Base-by-base conservation (phyloP, 1,139 yeast genomes). In the Yarrowia galli region DNA sequence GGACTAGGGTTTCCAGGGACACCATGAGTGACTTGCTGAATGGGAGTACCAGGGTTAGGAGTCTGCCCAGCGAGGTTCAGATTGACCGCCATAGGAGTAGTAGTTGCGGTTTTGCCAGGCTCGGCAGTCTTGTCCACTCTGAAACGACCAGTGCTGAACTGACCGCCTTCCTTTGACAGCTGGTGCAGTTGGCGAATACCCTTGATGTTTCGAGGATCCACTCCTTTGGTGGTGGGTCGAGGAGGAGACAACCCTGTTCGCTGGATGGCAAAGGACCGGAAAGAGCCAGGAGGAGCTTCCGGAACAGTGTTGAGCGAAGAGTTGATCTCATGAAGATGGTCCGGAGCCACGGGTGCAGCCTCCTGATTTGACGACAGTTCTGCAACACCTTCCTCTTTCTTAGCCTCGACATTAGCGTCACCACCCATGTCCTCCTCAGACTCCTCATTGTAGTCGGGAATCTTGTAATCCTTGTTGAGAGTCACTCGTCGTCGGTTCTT, bases 141-240 rank as follows among this genome's bases (percentile, higher is more conserved):
- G 10, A 56, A 56, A 1, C 63, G 36, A 0, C 63, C 63, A 0
- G 63, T 56, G 15, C 25, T 25, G 18, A 56, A 56, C 49, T 56
- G 63, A 2, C 63, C 63, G 1, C 63, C 63, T 28, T 40, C 63
- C 18, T 42, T 40, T 13, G 48, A 40, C 28, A 56, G 16, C 23
- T 40, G 32, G 9, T 56, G 63, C 25, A 56, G 18, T 38, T 56
- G 63, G 0, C 63, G 38, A 23, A 56, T 56, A 9, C 63, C 63
- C 63, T 56, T 56, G 63, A 56, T 56, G 36, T 25, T 25, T 10
- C 63, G 23, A 3, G n/a, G 13, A 8, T 20, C 38, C 1, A 40
- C 46, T 4, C 18, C 28, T 9, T 20, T 51, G 12, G 18, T 12
- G 3, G 54, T 1, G n/a, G n/a, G n/a, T 20, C 2, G 10, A 1